A percentile compares a stretch with the other conserved stretches of the same genome.
These are phyloP conservation scores for Nitzschia sp. DNA, from an alignment of 108 stramenopile species.

Conservation along the genomic window DNA sequence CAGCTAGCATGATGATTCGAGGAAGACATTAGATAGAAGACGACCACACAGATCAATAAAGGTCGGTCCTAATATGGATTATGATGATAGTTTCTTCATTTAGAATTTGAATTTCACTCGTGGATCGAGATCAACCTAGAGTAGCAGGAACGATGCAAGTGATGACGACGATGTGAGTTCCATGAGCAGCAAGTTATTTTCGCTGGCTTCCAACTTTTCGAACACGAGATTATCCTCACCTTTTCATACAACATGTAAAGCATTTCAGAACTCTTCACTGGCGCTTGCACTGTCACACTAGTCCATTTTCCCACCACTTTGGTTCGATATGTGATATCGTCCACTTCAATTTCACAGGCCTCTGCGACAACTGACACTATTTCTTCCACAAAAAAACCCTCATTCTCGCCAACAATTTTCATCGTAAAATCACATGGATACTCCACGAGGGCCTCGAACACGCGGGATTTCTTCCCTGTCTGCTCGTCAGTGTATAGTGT, in stretches of 20 bases:
- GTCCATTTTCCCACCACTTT: conserved; percentile 83
- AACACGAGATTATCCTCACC: too few relatives aligned
- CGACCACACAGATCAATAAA: too few relatives aligned
- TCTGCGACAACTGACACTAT: conserved; percentile 80
- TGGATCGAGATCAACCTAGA: conserved; percentile 79
- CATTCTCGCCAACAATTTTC: conserved; percentile 87
- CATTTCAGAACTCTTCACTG: conserved; percentile 85
- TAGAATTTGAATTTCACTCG: conserved; percentile 92
- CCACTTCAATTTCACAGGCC: conserved; percentile 57
- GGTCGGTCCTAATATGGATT: too few relatives aligned
- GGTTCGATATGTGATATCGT: conserved; percentile 41
- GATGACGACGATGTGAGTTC: too few relatives aligned
- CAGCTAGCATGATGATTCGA: too few relatives aligned
- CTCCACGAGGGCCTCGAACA: conserved; percentile 89
- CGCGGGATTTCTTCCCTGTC: conserved; percentile 86
- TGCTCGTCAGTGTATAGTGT: conserved; percentile 84
- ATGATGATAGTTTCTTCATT: conserved; percentile 20
- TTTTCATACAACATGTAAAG: conserved; percentile 81
- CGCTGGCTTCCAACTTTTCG: too few relatives aligned
- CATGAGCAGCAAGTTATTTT: too few relatives aligned
- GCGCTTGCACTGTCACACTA: conserved; percentile 80
- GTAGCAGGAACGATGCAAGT: too few relatives aligned
- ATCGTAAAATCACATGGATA: conserved; percentile 86
- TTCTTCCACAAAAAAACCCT: conserved; percentile 67
- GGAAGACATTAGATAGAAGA: too few relatives aligned